Conservation (phyloP, 352 stramenopile genomes). For the Globisporangium splendens region DNA sequence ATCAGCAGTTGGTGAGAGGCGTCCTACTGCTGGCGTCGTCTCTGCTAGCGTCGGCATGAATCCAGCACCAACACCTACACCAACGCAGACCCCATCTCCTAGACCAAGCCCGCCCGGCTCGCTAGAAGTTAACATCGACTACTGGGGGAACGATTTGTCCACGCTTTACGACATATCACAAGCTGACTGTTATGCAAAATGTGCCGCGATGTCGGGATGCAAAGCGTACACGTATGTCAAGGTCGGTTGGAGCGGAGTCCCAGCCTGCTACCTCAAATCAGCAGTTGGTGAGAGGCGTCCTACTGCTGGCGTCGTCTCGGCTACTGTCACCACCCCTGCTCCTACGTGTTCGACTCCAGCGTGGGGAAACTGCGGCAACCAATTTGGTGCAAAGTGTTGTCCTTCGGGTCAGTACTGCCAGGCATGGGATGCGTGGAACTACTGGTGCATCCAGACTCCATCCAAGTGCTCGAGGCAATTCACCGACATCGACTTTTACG, state of each 20-base stretch:
- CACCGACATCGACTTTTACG: conserved; percentile 15
- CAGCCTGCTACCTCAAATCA: conserved; percentile 15
- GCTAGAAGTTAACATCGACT: conserved; percentile 12
- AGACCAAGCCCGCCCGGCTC: neutral
- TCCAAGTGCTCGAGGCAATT: conserved; percentile 14
- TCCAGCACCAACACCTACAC: neutral
- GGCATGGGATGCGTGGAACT: conserved; percentile 37
- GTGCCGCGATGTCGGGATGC: conserved; percentile 19
- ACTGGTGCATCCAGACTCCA: conserved; percentile 27
- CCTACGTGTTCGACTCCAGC: neutral
- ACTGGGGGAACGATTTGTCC: conserved; percentile 10
- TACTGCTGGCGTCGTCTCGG: neutral
- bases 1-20: neutral
- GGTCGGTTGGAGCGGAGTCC: conserved; percentile 11
- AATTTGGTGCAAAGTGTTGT: conserved; percentile 1
- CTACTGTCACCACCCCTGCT: neutral
- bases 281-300: neutral
- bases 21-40: neutral
- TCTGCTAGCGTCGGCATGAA: conserved; percentile 1
- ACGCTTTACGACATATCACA: conserved; percentile 6
- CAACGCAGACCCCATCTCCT: no score
- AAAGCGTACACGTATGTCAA: conserved; percentile 56
- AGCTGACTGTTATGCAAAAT: conserved; percentile 8
- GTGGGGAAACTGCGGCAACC: conserved; percentile 3
- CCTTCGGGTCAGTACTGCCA: conserved; percentile 13